Evolutionary conservation across 768 basidiomycete genomes (phyloP).

Genomic region (Trametes elegans): DNA sequence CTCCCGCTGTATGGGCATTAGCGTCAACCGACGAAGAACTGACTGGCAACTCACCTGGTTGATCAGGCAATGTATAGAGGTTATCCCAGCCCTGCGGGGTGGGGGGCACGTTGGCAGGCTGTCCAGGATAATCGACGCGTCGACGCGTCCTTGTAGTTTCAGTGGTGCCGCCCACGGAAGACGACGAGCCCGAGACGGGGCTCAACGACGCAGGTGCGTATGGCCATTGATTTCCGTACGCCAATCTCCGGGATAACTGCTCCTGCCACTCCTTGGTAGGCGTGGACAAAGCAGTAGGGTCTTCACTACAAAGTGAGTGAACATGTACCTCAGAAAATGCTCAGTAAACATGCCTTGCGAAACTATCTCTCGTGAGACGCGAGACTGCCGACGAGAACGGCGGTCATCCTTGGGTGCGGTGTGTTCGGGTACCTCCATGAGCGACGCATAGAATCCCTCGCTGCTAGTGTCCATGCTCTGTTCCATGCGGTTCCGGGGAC

Average conservation of each 20-base stretch:
- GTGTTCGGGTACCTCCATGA: slow-evolving; percentile 21
- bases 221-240: neutral
- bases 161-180: slow-evolving; percentile 1
- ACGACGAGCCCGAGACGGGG: slow-evolving; percentile 12
- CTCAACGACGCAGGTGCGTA: slow-evolving; percentile 10
- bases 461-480: slow-evolving; percentile 9
- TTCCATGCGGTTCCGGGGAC: slow-evolving; percentile 57
- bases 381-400: slow-evolving; percentile 63
- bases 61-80: slow-evolving; percentile 9
- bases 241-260: slow-evolving; percentile 56
- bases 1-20: neutral
- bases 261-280: slow-evolving; percentile 83
- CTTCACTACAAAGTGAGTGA: neutral
- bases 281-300: slow-evolving; percentile 22
- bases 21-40: neutral
- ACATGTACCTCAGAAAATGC: neutral
- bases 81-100: slow-evolving; percentile 10
- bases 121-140: slow-evolving; percentile 6
- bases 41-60: neutral
- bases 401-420: slow-evolving; percentile 24
- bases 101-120: neutral
- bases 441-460: slow-evolving; percentile 34
- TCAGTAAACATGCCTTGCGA: slow-evolving; percentile 35
- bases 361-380: slow-evolving; percentile 76
- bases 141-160: slow-evolving; percentile 15